These are phyloP conservation scores for Backusella psychrophila DNA, from an alignment of 192 early-diverging fungal genomes.

Conservation along the genomic window DNA sequence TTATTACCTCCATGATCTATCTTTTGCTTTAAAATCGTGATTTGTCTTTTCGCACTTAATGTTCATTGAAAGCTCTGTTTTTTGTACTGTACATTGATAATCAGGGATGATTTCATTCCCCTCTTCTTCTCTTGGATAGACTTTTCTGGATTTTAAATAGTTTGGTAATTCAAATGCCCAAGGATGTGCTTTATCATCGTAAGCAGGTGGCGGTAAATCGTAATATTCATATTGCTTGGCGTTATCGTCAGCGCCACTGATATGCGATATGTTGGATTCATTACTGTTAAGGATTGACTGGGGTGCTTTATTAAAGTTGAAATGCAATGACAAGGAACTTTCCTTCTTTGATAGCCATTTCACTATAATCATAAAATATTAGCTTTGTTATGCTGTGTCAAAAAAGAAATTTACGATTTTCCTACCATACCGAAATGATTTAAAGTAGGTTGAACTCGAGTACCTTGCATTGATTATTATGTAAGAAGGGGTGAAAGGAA, in stretches of 20 bases:
- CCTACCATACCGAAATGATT: neutral
- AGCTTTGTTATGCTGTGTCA: neutral
- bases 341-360: neutral
- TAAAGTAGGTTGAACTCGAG: neutral
- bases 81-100: constrained; percentile 46
- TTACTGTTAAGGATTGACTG: neutral
- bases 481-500: neutral
- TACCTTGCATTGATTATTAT: neutral
- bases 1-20: constrained; percentile 47
- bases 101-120: constrained; percentile 44
- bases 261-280: neutral
- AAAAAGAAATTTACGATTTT: neutral
- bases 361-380: neutral
- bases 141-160: neutral
- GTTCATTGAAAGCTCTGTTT: constrained; percentile 35
- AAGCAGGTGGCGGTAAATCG: constrained; percentile 9
- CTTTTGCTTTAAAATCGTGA: constrained; percentile 28
- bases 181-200: constrained; percentile 22
- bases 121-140: constrained; percentile 39
- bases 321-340: neutral
- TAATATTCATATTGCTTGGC: neutral
- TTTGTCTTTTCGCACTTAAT: constrained; percentile 45
- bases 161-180: constrained; percentile 13
- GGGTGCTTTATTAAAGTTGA: neutral
- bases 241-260: neutral